Evolutionary conservation across 345 rosid species (phyloP).

Genomic region (Aquilaria sinensis): DNA sequence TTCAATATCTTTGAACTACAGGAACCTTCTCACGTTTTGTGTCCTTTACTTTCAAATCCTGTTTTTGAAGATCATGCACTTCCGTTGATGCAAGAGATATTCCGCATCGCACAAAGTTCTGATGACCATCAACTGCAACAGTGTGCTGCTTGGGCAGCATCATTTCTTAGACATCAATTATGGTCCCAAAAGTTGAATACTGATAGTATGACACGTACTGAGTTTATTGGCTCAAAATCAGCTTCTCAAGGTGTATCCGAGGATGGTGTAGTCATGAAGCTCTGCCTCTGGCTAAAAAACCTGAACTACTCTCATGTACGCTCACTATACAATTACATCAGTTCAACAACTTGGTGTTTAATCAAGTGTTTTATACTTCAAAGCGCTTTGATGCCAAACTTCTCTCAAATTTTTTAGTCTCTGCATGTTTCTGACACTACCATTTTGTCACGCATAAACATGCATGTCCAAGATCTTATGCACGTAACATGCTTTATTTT

Average conservation of each 20-base stretch:
- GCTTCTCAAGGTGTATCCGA: constrained; percentile 51
- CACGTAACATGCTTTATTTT: no score
- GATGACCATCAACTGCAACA: constrained; percentile 63
- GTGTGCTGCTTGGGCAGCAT: constrained; percentile 82
- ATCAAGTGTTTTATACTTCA: background rate
- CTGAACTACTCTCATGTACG: constrained; percentile 45
- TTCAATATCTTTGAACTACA: constrained; percentile 30
- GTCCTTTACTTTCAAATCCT: constrained; percentile 55
- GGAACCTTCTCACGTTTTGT: constrained; percentile 50
- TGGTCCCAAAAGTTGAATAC: constrained; percentile 36
- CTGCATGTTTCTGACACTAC: no score
- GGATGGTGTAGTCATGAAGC: constrained; percentile 63
- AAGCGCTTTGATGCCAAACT: no score
- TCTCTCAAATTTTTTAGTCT: no score
- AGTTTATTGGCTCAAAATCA: constrained; percentile 28
- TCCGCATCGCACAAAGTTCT: constrained; percentile 71
- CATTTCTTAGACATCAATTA: constrained; percentile 59
- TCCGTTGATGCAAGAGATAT: constrained; percentile 70
- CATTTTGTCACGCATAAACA: no score
- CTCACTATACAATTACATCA: background rate
- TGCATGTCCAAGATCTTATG: no score
- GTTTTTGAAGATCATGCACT: constrained; percentile 46
- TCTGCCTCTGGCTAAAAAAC: constrained; percentile 52
- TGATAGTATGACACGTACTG: constrained; percentile 23
- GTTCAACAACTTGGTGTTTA: background rate